Evolutionary conservation across 208 protist genomes (phyloP).

Genomic region (Trypanosoma grayi): DNA sequence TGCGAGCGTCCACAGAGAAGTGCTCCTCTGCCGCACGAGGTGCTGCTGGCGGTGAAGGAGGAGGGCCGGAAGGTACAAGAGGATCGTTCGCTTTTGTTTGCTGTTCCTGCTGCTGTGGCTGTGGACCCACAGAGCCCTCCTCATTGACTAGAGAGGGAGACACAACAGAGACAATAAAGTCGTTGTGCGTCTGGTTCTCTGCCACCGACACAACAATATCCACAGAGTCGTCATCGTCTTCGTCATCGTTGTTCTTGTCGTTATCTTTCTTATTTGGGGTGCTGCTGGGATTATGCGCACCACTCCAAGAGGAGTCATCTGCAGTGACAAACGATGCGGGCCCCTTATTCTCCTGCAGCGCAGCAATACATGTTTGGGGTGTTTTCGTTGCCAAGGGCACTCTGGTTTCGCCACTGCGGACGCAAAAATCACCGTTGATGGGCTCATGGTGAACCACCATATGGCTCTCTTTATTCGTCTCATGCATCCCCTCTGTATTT

Average conservation of each 20-base stretch:
- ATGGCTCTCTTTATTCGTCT: no score
- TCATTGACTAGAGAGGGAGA: neutral
- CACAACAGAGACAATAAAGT: neutral
- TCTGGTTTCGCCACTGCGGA: neutral
- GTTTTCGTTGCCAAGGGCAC: neutral
- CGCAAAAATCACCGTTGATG: neutral
- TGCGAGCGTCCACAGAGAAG: slow-evolving; percentile 21
- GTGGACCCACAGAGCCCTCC: neutral
- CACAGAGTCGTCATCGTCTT: slow-evolving; percentile 14
- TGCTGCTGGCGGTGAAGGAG: neutral
- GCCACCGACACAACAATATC: slow-evolving; percentile 16
- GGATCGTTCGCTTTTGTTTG: neutral
- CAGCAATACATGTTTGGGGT: neutral
- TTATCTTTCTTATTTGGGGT: neutral
- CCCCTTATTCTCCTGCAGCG: neutral
- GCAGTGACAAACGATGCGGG: neutral
- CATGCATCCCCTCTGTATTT: no score
- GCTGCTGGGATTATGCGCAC: neutral
- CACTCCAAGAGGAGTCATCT: neutral
- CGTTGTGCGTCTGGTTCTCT: neutral
- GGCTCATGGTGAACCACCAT: no score
- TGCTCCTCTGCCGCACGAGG: slow-evolving; percentile 1
- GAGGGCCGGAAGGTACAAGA: neutral
- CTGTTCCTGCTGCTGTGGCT: neutral
- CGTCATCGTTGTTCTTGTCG: neutral